Conservation (phyloP, 2,329 filamentous ascomycete species). For the Byssoonygena ceratinophila region DNA sequence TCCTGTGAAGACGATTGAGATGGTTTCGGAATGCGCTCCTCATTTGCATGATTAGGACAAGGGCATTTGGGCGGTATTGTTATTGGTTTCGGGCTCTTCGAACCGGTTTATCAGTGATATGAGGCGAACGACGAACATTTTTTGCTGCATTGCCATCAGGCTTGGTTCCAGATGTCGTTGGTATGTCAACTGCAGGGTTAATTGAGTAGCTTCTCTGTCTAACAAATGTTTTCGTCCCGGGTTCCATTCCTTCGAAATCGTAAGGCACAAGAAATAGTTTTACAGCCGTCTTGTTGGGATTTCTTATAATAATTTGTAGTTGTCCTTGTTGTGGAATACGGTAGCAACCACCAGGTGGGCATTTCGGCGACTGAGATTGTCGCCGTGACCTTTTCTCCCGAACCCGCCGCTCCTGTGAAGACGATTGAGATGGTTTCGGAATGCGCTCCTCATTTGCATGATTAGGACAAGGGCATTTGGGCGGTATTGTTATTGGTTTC, state of each 20-base stretch:
- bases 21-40: constrained; percentile 10
- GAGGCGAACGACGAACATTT: too few relatives aligned
- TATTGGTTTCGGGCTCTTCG: constrained; percentile 24
- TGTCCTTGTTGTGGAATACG: constrained; percentile 90
- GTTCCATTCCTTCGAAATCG: constrained; percentile 81
- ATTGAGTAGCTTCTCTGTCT: constrained; percentile 87
- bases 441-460: constrained; percentile 10
- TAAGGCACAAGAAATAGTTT: constrained; percentile 93
- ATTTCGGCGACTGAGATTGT: constrained; percentile 50
- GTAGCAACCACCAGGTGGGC: constrained; percentile 79
- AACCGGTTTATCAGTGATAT: too few relatives aligned
- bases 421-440: constrained; percentile 15
- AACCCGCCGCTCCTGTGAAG: constrained; percentile 31
- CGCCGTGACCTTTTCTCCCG: constrained; percentile 48
- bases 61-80: constrained; percentile 14
- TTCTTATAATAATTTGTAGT: constrained; percentile 93
- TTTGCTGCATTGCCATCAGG: too few relatives aligned
- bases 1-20: constrained; percentile 21
- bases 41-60: constrained; percentile 8
- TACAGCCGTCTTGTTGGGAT: constrained; percentile 94
- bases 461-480: constrained; percentile 14
- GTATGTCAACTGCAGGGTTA: constrained; percentile 70
- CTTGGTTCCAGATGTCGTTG: too few relatives aligned
- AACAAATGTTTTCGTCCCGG: constrained; percentile 90
- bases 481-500: constrained; percentile 17